A percentile compares a stretch with the other conserved stretches of the same genome.
These are phyloP conservation scores for Solanum acaule DNA, from an alignment of 257 asterid genomes.

Conservation along the genomic window DNA sequence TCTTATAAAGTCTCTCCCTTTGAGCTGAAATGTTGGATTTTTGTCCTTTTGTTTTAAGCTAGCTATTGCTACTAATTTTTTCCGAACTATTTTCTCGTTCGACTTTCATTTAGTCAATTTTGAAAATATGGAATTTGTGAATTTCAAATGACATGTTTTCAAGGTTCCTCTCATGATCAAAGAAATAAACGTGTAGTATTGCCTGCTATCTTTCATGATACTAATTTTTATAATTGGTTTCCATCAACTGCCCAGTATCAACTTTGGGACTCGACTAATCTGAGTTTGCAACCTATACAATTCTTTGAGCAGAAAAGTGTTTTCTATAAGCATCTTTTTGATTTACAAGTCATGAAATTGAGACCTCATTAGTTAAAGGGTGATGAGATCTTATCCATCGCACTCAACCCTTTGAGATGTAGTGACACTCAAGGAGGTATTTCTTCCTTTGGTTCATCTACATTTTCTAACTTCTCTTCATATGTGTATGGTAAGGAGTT, in stretches of 20 bases:
- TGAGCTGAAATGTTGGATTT: neutral
- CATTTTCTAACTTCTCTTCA: conserved; percentile 8
- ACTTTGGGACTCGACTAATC: neutral
- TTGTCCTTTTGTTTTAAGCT: neutral
- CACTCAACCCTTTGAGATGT: neutral
- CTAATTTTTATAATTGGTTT: neutral
- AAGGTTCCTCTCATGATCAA: neutral
- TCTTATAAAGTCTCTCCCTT: neutral
- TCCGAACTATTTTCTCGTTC: neutral
- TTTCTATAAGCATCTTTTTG: no score
- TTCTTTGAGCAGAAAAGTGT: neutral
- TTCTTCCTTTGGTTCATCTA: conserved; percentile 31
- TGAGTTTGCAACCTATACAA: neutral
- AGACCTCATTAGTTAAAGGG: neutral
- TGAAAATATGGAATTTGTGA: neutral
- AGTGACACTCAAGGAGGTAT: neutral
- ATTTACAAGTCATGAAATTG: neutral
- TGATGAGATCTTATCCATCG: neutral
- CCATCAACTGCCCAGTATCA: neutral
- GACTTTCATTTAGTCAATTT: neutral
- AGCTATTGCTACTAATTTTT: neutral
- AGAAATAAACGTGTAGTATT: conserved; percentile 9
- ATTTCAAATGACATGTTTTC: neutral
- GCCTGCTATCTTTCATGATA: neutral
- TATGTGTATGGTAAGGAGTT: neutral